These are phyloP conservation scores for Sarocladiaceae sp. DNA, from an alignment of 2,329 filamentous ascomycete species.

Conservation along the genomic window DNA sequence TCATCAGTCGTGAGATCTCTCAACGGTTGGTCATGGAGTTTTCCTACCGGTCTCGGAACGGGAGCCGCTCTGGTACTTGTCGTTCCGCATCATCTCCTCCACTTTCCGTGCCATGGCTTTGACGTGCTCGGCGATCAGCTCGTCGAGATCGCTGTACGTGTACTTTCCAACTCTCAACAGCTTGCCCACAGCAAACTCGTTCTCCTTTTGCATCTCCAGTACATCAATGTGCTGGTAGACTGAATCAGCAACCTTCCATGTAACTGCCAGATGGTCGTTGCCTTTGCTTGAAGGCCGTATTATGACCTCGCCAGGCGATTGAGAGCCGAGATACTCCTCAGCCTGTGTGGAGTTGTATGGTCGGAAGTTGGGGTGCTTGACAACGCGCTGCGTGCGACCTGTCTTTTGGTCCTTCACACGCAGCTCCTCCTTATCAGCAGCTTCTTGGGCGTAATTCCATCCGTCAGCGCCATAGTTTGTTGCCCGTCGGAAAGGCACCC, in stretches of 20 bases:
- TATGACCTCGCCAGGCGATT: slow-evolving; percentile 81
- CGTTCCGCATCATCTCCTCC: slow-evolving; percentile 88
- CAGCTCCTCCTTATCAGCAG: slow-evolving; percentile 72
- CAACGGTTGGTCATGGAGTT: slow-evolving; percentile 6
- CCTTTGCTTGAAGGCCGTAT: slow-evolving; percentile 95
- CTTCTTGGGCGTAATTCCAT: slow-evolving; percentile 83
- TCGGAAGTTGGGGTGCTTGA: slow-evolving; percentile 95
- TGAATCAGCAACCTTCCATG: slow-evolving; percentile 94
- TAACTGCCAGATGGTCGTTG: slow-evolving; percentile 89
- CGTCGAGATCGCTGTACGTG: slow-evolving; percentile 92
- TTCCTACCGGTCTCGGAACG: slow-evolving; percentile 76
- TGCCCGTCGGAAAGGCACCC: slow-evolving; percentile 62
- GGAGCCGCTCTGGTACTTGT: slow-evolving; percentile 83
- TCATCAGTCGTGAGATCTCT: not conserved
- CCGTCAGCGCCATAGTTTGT: slow-evolving; percentile 69
- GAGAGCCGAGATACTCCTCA: slow-evolving; percentile 84
- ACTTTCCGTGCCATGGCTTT: slow-evolving; percentile 98
- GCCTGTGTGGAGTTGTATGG: slow-evolving; percentile 89
- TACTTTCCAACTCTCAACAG: slow-evolving; percentile 82
- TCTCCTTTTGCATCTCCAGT: slow-evolving; percentile 92
- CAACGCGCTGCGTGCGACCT: slow-evolving; percentile 83
- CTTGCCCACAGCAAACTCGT: slow-evolving; percentile 87
- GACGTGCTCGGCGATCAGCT: slow-evolving; percentile 93
- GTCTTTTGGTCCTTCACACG: slow-evolving; percentile 81
- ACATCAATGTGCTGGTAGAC: slow-evolving; percentile 99